A percentile compares a stretch with the other conserved stretches of the same genome.
phyloP scores from a whole-genome alignment of 495 filamentous ascomycete species.

The Darksidea phi region DNA sequence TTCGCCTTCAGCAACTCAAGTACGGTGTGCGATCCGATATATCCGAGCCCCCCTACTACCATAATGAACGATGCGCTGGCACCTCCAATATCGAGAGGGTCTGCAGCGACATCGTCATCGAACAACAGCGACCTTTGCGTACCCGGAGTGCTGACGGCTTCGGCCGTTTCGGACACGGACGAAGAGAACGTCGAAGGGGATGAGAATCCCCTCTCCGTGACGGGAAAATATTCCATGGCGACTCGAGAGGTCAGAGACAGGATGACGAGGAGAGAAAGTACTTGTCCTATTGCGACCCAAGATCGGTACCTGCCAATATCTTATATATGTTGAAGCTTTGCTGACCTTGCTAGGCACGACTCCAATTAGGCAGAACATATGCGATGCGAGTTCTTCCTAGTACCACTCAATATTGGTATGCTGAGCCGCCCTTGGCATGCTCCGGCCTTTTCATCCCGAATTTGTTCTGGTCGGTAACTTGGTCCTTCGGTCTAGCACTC shows the following conservation, averaged over 20 bases:
- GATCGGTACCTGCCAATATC: slow-evolving; percentile 31
- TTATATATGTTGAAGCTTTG: slow-evolving; percentile 33
- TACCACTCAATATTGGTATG: slow-evolving; percentile 34
- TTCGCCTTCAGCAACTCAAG: slow-evolving; percentile 61
- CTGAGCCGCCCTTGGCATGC: slow-evolving; percentile 31
- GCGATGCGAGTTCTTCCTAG: slow-evolving; percentile 35
- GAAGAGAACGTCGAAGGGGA: slow-evolving; percentile 32
- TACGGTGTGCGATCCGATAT: slow-evolving; percentile 65
- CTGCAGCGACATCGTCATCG: slow-evolving; percentile 36
- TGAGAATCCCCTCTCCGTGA: slow-evolving; percentile 25
- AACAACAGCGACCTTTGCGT: slow-evolving; percentile 38
- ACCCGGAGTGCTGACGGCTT: slow-evolving; percentile 32
- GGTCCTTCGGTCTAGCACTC: slow-evolving; percentile 27
- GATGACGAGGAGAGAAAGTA: slow-evolving; percentile 26
- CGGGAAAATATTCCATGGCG: slow-evolving; percentile 24
- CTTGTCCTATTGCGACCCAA: slow-evolving; percentile 15
- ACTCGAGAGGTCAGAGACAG: not conserved
- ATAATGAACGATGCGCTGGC: slow-evolving; percentile 46
- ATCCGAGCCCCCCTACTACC: slow-evolving; percentile 65
- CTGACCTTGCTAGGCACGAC: slow-evolving; percentile 6
- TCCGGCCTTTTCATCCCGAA: slow-evolving; percentile 36
- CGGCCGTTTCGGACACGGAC: slow-evolving; percentile 22
- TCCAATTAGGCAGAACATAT: slow-evolving; percentile 37
- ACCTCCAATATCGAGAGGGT: slow-evolving; percentile 34
- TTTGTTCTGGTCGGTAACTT: slow-evolving; percentile 30